Base-by-base conservation (phyloP, 1,284 basidiomycete genomes). In the Mycena sp. region DNA sequence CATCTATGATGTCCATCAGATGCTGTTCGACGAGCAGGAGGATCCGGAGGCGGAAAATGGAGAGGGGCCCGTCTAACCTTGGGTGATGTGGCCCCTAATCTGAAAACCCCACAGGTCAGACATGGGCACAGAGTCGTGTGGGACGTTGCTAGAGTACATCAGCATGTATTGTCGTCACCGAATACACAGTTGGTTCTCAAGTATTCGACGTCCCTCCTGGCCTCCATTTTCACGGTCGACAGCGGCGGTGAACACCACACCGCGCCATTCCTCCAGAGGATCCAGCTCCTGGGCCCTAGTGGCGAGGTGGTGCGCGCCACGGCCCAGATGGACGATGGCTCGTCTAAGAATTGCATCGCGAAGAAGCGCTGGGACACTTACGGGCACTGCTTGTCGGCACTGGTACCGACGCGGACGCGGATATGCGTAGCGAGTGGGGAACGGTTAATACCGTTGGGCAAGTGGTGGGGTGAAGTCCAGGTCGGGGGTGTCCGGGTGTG, bases 381-480 rank as follows among this genome's bases (percentile, higher is more conserved):
- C 19, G 48, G 43, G 38, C 50, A 60, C 32, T 50, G 58, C 37
- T 26, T 60, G 4, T 19, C 37, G 3, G 5, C 10, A 17, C 32
- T 60, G 2, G 38, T 23, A 10, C 58, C 51, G 25, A 44, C 10
- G 17, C 45, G 17, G 30, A 58, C 16, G 37, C 17, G 30, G 25
- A 41, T 49, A 5, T 3, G 55, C 12, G 37, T 60, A n/a, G 58
- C 58, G 30, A 54, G 25, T 28, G 58, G 58, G 4, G 32, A 14
- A 16, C 2, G 25, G 17, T 29, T 60, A 9, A 26, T 17, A n/a
- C 48, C 58, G 28, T 11, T 28, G 9, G 61, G 61, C 4, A 26
- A 30, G 21, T 62, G 59, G 59, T n/a, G 44, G n/a, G n/a, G n/a
- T n/a, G n/a, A n/a, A n/a, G n/a, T n/a, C n/a, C n/a, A n/a, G n/a